Conservation (phyloP, 805 yeast genomes). For the Kodamaea fukazawae region DNA sequence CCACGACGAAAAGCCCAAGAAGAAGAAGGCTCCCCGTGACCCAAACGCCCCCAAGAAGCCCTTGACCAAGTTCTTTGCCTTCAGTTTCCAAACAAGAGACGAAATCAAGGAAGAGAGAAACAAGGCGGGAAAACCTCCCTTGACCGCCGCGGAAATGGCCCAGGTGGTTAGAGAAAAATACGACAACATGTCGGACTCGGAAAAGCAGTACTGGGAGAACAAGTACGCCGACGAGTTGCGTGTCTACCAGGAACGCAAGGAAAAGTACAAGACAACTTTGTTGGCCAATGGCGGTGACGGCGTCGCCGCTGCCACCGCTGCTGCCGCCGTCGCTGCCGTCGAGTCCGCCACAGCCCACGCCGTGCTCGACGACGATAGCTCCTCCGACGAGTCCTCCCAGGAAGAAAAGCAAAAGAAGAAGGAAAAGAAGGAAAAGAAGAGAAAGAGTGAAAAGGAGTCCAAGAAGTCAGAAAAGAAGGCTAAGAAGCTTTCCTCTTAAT, state of each 20-base stretch:
- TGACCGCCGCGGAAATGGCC: slow-evolving; percentile 75
- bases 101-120: slow-evolving; percentile 66
- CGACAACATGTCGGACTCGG: slow-evolving; percentile 63
- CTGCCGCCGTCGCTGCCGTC: slow-evolving; percentile 12
- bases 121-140: slow-evolving; percentile 53
- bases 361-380: slow-evolving; percentile 1
- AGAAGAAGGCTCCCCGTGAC: slow-evolving; percentile 55
- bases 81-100: slow-evolving; percentile 71
- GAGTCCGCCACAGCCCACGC: slow-evolving; percentile 4
- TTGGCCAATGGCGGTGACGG: slow-evolving; percentile 17
- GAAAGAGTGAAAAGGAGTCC: slow-evolving; percentile 13
- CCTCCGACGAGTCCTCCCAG: slow-evolving; percentile 1
- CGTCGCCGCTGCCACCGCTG: slow-evolving; percentile 12
- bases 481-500: slow-evolving; percentile 10
- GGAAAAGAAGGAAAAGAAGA: slow-evolving; percentile 16
- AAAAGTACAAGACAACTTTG: slow-evolving; percentile 32
- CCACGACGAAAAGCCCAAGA: slow-evolving; percentile 35
- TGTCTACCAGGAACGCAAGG: slow-evolving; percentile 31
- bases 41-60: slow-evolving; percentile 97
- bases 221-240: slow-evolving; percentile 48
- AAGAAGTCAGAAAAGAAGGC: slow-evolving; percentile 18
- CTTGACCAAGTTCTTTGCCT: slow-evolving; percentile 77
- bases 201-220: slow-evolving; percentile 68
- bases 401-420: slow-evolving; percentile 12
- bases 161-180: slow-evolving; percentile 76